Evolutionary conservation across 208 protist genomes (phyloP).

Genomic region (Spongospora subterranea): DNA sequence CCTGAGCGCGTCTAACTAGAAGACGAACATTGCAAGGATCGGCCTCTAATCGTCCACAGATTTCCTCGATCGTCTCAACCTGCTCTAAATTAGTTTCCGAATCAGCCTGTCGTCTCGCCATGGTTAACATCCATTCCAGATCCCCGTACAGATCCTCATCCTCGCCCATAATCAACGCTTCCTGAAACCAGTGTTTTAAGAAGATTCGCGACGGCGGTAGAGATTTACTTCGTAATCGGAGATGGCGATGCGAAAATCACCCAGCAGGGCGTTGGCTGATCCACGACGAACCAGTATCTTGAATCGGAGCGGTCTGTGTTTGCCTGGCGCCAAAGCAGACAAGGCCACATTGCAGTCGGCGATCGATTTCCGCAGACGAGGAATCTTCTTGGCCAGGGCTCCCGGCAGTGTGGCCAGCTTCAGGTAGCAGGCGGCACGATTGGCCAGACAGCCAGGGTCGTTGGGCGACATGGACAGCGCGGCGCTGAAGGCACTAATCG

Average conservation of each 20-base stretch:
- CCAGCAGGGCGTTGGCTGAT: not conserved
- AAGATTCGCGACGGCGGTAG: not conserved
- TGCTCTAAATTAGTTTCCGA: not conserved
- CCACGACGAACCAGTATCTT: not conserved
- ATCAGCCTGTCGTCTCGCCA: not conserved
- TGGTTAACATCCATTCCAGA: not conserved
- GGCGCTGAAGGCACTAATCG: not conserved
- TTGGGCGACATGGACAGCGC: not conserved
- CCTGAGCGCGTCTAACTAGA: constrained; percentile 2
- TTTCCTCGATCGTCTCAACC: not conserved
- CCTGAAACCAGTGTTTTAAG: not conserved
- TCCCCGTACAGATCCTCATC: not conserved
- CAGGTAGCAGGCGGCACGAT: constrained; percentile 40
- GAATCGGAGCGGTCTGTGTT: not conserved
- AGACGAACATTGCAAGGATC: not conserved
- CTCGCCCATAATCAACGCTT: not conserved
- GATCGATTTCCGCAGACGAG: not conserved
- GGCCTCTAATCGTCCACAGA: not conserved
- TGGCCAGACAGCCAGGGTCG: not conserved
- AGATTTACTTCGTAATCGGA: constrained; percentile 13
- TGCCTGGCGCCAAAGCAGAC: not conserved
- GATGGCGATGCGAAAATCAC: not conserved
- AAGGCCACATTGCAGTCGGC: constrained; percentile 38
- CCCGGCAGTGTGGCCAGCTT: not conserved
- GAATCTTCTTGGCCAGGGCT: constrained; percentile 5